Conservation (phyloP, 495 filamentous ascomycete genomes). For the Parachaetomium inaequale region DNA sequence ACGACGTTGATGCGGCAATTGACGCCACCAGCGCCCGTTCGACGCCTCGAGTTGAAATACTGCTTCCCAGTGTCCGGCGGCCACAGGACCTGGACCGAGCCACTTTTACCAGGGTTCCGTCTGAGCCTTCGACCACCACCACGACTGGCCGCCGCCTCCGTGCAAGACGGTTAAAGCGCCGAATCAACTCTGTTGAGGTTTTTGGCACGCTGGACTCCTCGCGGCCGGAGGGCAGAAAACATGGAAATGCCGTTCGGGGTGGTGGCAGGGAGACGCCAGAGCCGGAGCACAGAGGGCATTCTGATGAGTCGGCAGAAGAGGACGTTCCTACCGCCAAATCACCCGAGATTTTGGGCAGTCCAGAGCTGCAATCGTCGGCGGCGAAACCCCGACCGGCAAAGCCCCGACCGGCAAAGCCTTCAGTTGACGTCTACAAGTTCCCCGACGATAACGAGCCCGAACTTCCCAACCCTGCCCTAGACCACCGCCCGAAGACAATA, state of each 20-base stretch:
- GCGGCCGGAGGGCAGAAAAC: not conserved
- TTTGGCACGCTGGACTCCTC: not conserved
- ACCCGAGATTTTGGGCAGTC: not conserved
- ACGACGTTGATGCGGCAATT: constrained; percentile 5
- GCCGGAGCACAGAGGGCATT: not conserved
- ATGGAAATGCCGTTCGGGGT: not conserved
- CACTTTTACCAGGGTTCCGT: not conserved
- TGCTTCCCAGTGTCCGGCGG: not conserved
- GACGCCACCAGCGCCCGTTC: not conserved
- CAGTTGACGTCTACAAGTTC: not conserved
- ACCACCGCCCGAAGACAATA: not conserved
- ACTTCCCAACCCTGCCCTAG: not conserved
- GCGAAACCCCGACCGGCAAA: not conserved
- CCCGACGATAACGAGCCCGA: not conserved
- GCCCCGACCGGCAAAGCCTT: not conserved
- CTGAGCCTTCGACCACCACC: not conserved
- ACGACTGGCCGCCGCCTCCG: not conserved
- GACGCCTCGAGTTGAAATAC: not conserved
- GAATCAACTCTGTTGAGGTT: constrained; percentile 2
- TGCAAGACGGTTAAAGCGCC: not conserved
- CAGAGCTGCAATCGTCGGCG: constrained; percentile 13
- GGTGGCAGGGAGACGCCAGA: not conserved
- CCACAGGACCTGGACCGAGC: too few relatives aligned
- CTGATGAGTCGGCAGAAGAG: not conserved
- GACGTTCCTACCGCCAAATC: not conserved